Evolutionary conservation across 2,329 filamentous ascomycete species (phyloP), one percentile per base, ranked within the genome.

Genomic region (Phoma sp.): DNA sequence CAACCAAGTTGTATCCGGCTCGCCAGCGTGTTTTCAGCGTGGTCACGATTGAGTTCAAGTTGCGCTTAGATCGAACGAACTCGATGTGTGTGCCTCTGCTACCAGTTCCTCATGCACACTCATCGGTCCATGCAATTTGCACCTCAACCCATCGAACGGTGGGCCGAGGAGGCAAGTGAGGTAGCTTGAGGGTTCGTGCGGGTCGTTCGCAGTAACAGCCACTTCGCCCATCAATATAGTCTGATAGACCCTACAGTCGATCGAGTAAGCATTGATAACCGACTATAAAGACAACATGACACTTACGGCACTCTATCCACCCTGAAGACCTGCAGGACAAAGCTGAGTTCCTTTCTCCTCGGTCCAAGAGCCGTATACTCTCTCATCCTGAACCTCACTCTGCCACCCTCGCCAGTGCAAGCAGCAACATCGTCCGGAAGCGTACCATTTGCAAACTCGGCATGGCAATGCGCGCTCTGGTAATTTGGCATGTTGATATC

Each of bases 111-210:
- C 42, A 2, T 28, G 14, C 7, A 47, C 42, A 32, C 62, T 66
- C 51, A 65, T 29, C 15, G 38, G 28, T 1, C 60, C 51, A 12
- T 38, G 39, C n/a, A 64, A 39, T 4, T 46, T 21, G 29, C 64
- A 66, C 9, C 59, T 43, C 36, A 66, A 6, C 2, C 61, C 62
- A 49, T 65, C 62, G 0, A 57, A 50, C 2, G 62, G 64, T 26
- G 39, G 17, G 2, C 62, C 61, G 1, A 28, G 29, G 2, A 65
- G 26, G 25, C 64, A 65, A 2, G 59, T 65, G 0, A 66, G 48
- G 32, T 60, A 65, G 17, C 58, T 57, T 2, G 42, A 53, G 7
- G 53, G 38, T 28, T 61, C 53, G 2, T 20, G 17, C 1, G 57
- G 43, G 18, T 64, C 51, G 12, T 66, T 66, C 5, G 57, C 60